Evolutionary conservation across 78 protist genomes (phyloP).

Genomic region (Dictyostelium firmibasis): DNA sequence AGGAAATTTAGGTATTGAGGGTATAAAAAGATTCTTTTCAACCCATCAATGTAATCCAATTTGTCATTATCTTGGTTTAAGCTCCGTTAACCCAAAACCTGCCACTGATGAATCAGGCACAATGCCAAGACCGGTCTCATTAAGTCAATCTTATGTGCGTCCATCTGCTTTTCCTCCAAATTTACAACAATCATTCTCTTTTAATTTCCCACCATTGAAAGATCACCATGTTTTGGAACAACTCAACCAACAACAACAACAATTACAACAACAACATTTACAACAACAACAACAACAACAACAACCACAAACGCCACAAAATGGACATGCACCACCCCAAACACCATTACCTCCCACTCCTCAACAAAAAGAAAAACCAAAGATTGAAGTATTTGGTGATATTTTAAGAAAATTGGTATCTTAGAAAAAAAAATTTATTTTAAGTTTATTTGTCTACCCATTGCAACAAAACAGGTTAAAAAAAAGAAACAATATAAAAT

Average conservation of each 20-base stretch:
- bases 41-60: slow-evolving; percentile 92
- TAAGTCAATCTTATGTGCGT: slow-evolving; percentile 41
- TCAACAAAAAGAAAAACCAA: slow-evolving; percentile 60
- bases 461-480: neutral
- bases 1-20: slow-evolving; percentile 89
- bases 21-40: slow-evolving; percentile 85
- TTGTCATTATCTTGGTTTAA: slow-evolving; percentile 78
- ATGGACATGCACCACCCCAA: slow-evolving; percentile 66
- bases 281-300: neutral
- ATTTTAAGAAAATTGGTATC: slow-evolving; percentile 62
- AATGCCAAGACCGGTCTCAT: slow-evolving; percentile 31
- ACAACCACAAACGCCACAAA: neutral
- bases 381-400: slow-evolving; percentile 54
- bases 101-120: slow-evolving; percentile 49
- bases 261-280: neutral
- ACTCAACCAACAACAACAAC: neutral
- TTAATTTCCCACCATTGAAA: slow-evolving; percentile 70
- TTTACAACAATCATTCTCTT: slow-evolving; percentile 56
- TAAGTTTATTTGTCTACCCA: neutral
- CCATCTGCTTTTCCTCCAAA: slow-evolving; percentile 76
- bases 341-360: slow-evolving; percentile 73
- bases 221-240: neutral
- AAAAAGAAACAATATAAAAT: too few species aligned
- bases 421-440: slow-evolving; percentile 5
- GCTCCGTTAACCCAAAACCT: slow-evolving; percentile 62